A percentile compares a stretch with the other conserved stretches of the same genome.
These are phyloP conservation scores for Rhodotorula toruloides DNA, from an alignment of 768 basidiomycete species.

Conservation along the genomic window DNA sequence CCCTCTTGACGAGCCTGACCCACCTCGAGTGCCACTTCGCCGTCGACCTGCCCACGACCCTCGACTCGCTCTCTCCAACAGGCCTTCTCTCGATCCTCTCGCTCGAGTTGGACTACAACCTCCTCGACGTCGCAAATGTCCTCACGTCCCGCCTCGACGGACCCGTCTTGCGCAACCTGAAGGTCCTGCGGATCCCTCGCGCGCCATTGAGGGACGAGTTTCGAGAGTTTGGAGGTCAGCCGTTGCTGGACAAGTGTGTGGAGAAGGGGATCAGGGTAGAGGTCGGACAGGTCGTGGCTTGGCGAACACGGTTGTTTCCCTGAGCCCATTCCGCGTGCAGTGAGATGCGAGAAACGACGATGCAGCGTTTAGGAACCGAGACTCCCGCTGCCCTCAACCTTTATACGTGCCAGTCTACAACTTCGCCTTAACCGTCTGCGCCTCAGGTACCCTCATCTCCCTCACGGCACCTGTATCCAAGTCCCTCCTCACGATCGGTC, in stretches of 20 bases:
- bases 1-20: neutral
- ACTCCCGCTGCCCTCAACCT: too few relatives aligned
- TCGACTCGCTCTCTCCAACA: slow-evolving; percentile 1
- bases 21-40: slow-evolving; percentile 18
- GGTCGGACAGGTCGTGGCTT: slow-evolving; percentile 15
- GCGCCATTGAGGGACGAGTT: slow-evolving; percentile 7
- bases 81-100: neutral
- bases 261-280: slow-evolving; percentile 11
- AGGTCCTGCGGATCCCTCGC: slow-evolving; percentile 14
- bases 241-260: neutral
- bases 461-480: neutral
- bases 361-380: too few relatives aligned
- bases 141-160: neutral
- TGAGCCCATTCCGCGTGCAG: too few relatives aligned
- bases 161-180: neutral
- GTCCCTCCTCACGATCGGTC: slow-evolving; percentile 20
- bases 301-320: slow-evolving; percentile 20
- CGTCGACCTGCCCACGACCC: slow-evolving; percentile 8
- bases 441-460: neutral
- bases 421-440: neutral
- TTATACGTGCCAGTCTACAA: too few relatives aligned
- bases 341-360: too few relatives aligned
- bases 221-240: slow-evolving; percentile 7
- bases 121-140: slow-evolving; percentile 4
- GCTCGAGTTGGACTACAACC: slow-evolving; percentile 31